Conservation (phyloP, 306 rosid genomes). For the Lithocarpus polystachyus region DNA sequence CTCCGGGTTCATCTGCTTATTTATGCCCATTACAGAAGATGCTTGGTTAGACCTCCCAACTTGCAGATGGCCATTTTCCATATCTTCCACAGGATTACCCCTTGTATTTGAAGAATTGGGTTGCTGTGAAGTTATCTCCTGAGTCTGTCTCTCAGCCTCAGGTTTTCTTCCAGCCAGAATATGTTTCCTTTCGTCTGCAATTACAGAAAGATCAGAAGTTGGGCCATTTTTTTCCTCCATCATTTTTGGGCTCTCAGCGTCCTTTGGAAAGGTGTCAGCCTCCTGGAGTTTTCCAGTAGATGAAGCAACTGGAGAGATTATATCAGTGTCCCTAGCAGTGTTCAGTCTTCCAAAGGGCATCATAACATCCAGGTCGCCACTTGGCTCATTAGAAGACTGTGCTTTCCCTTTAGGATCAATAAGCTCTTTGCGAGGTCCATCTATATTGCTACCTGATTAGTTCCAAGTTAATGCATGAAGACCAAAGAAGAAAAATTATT, state of each 20-base stretch:
- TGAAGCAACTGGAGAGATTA: conserved; percentile 39
- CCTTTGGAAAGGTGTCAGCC: conserved; percentile 54
- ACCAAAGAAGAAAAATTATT: not conserved
- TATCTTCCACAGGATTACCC: conserved; percentile 56
- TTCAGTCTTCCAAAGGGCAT: conserved; percentile 61
- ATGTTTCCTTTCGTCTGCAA: conserved; percentile 55
- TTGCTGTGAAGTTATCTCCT: conserved; percentile 51
- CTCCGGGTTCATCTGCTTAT: conserved; percentile 43
- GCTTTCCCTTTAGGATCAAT: conserved; percentile 68
- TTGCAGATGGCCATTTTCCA: conserved; percentile 51
- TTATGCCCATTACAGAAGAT: conserved; percentile 42
- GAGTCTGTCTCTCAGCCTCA: conserved; percentile 58
- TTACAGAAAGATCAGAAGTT: conserved; percentile 39
- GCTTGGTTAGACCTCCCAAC: conserved; percentile 62
- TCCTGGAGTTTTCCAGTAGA: conserved; percentile 62
- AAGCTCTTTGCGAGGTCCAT: conserved; percentile 64
- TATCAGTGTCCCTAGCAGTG: conserved; percentile 57
- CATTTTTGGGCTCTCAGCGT: conserved; percentile 50
- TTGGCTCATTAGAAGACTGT: conserved; percentile 61
- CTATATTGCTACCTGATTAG: conserved; percentile 41
- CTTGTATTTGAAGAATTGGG: conserved; percentile 52
- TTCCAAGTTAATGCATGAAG: conserved; percentile 22
- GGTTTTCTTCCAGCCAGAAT: conserved; percentile 34
- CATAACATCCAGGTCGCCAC: conserved; percentile 49
- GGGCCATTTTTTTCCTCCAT: conserved; percentile 51